Base-by-base conservation (phyloP, 208 protist genomes). In the Wallacemonas sp. region DNA sequence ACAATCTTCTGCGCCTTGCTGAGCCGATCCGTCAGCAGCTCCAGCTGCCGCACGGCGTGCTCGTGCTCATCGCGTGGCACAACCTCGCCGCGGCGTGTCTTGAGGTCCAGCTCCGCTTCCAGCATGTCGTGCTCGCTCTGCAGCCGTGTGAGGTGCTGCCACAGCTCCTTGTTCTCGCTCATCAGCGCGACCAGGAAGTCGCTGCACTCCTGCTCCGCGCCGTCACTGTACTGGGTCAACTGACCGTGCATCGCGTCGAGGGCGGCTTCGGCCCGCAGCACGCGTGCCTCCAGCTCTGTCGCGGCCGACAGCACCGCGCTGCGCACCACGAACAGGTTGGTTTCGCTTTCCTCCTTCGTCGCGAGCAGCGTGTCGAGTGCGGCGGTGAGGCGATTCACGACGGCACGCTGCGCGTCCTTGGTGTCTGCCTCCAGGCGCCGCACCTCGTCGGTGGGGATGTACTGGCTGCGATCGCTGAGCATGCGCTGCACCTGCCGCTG, bases 81-180 rank as follows among this genome's bases (percentile, higher is more conserved):
- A 24, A 57, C 17, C 47, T 83, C 75, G 5, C 68, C 74, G 54
- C 78, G 80, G 17, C 70, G 61, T 3, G 60, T 41, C 55, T 70
- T 32, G 3, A 80, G 65, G 32, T 33, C 44, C 44, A 84, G 61
- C 76, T 94, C 81, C 21, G 82, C 58, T 21, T 61, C 33, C 0
- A 70, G 60, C 24, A 78, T 33, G 52, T 86, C 80, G 68, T 85
- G 54, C 57, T 86, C 81, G 63, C 48, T 60, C 68, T 90, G 83
- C 61, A 91, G 66, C 43, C 75, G 36, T 30, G 78, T 74, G 23
- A 92, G 74, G 41, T 83, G 75, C 60, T 87, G 76, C 84, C 81
- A 90, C 14, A 90, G 70, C 57, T 85, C 84, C 49, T 84, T 86
- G 66, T 90, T 90, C 74, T 90, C 83, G 12, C 73, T 43, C 68